phyloP scores from a whole-genome alignment of 306 rosid species.

The Glycine tomentella region DNA sequence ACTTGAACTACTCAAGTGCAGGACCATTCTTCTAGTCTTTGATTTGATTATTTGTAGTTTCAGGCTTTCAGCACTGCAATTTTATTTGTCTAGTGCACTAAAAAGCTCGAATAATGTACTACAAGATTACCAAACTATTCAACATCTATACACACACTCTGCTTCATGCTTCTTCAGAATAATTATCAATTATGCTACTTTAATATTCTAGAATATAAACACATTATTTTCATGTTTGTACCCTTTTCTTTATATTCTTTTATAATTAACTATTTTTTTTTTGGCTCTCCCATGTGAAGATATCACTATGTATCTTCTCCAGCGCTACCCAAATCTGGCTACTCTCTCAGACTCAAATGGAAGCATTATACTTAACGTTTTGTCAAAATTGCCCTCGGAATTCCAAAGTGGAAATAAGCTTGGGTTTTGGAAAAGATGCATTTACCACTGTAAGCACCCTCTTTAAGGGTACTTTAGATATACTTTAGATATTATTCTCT shows the following conservation, averaged over 20 bases:
- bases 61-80: not conserved
- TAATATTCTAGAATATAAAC: not conserved
- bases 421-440: conserved; percentile 54
- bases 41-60: not conserved
- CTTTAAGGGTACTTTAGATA: too few relatives aligned
- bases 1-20: not conserved
- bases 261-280: not conserved
- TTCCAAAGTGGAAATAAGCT: conserved; percentile 65
- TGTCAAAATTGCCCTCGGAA: conserved; percentile 56
- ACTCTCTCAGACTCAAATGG: conserved; percentile 49
- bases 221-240: conserved; percentile 21
- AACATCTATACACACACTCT: not conserved
- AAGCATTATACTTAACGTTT: conserved; percentile 52
- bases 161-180: not conserved
- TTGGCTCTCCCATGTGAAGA: conserved; percentile 43
- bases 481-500: not conserved
- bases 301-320: conserved; percentile 54
- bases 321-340: conserved; percentile 50
- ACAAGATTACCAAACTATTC: conserved; percentile 12
- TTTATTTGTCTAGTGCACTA: not conserved
- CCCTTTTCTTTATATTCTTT: not conserved
- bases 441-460: conserved; percentile 51
- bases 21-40: not conserved
- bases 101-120: not conserved
- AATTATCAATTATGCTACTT: conserved; percentile 22